A percentile compares a stretch with the other conserved stretches of the same genome.
phyloP scores from a whole-genome alignment of 1,284 basidiomycete species.

The Trametes pubescens region DNA sequence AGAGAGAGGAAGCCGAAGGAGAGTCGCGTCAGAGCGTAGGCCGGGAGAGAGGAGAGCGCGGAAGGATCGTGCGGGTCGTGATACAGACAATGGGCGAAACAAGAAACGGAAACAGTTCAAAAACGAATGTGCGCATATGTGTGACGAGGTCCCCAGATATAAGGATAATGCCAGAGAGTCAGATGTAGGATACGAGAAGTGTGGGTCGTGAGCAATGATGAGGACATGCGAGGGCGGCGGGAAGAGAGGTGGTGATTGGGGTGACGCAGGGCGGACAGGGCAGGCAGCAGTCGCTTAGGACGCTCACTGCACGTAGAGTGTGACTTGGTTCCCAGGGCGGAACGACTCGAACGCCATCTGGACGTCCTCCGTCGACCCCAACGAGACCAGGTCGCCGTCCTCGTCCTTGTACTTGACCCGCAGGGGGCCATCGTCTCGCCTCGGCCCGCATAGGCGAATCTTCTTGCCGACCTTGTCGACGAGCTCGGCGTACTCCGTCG shows the following conservation, averaged over 20 bases:
- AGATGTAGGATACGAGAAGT: constrained; percentile 24
- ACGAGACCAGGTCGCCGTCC: constrained; percentile 88
- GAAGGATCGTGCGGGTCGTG: constrained; percentile 37
- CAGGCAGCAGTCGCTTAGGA: constrained; percentile 20
- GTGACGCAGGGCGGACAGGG: constrained; percentile 27
- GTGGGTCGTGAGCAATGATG: constrained; percentile 34
- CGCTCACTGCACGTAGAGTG: constrained; percentile 73
- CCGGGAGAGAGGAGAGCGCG: constrained; percentile 12
- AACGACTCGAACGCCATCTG: constrained; percentile 89
- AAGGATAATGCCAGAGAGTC: constrained; percentile 37
- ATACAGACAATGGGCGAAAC: constrained; percentile 34
- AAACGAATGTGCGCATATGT: constrained; percentile 39
- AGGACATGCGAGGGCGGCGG: constrained; percentile 17
- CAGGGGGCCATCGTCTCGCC: constrained; percentile 76
- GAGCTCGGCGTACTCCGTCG: constrained; percentile 81
- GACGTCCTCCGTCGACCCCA: constrained; percentile 89
- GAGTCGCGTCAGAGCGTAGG: constrained; percentile 20
- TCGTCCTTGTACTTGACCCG: constrained; percentile 91
- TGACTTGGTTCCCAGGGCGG: constrained; percentile 77
- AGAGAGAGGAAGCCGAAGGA: neutral
- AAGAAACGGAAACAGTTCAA: constrained; percentile 24
- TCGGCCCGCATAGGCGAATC: constrained; percentile 86
- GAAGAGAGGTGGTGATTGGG: constrained; percentile 16
- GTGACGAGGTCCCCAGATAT: constrained; percentile 36
- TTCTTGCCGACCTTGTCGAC: constrained; percentile 93